phyloP scores from a whole-genome alignment of 805 yeast species.

The Cyberlindnera saturnus region DNA sequence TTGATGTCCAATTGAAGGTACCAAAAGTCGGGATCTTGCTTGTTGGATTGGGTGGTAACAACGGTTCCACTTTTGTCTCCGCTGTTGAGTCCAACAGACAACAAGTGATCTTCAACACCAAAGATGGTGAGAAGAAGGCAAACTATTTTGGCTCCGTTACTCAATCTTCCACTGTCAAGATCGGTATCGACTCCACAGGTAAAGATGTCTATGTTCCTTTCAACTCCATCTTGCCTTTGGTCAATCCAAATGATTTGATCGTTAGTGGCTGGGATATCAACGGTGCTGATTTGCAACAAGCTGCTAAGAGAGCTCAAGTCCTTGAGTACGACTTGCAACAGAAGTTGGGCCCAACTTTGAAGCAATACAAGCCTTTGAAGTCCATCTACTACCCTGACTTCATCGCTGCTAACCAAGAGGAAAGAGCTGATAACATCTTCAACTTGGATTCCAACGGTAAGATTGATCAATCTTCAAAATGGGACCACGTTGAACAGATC shows the following conservation, averaged over 20 bases:
- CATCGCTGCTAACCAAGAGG: conserved; percentile 91
- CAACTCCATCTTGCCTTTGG: conserved; percentile 82
- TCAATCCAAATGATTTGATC: conserved; percentile 83
- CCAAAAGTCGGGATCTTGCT: conserved; percentile 87
- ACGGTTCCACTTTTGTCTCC: conserved; percentile 87
- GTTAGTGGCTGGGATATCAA: conserved; percentile 95
- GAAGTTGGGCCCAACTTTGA: conserved; percentile 60
- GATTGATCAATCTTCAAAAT: conserved; percentile 55
- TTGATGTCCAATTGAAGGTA: conserved; percentile 73
- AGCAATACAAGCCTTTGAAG: conserved; percentile 61
- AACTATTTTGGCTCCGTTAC: conserved; percentile 94
- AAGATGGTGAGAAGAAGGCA: conserved; percentile 63
- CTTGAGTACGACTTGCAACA: conserved; percentile 80
- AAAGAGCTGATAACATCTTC: conserved; percentile 83
- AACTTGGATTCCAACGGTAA: conserved; percentile 48
- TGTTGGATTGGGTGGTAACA: conserved; percentile 96
- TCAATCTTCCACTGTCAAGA: conserved; percentile 82
- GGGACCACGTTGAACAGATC: conserved; percentile 84
- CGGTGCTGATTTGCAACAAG: conserved; percentile 59
- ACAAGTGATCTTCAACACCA: conserved; percentile 71
- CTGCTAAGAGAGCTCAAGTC: conserved; percentile 82
- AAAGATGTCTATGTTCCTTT: conserved; percentile 90
- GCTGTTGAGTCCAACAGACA: conserved; percentile 82
- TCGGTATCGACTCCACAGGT: conserved; percentile 77
- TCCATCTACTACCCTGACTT: conserved; percentile 94